Conservation (phyloP, 108 stramenopile genomes). For the Epipyxis sp. region DNA sequence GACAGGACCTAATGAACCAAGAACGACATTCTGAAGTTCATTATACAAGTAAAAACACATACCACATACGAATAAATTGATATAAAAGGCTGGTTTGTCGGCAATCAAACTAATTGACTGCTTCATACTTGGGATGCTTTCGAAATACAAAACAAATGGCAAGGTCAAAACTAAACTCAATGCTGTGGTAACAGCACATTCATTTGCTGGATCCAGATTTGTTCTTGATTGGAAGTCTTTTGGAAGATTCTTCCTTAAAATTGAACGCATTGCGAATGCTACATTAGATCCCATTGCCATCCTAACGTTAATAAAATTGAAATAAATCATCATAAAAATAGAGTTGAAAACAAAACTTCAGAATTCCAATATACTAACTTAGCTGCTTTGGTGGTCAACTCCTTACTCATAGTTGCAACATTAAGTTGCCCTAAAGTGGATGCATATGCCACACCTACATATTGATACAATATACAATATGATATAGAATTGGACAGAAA, state of each 20-base stretch:
- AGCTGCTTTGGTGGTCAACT: not conserved
- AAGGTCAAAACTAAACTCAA: not conserved
- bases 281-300: constrained; percentile 7
- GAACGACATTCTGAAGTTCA: constrained; percentile 16
- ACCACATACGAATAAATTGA: not conserved
- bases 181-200: not conserved
- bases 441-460: constrained; percentile 20
- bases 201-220: not conserved
- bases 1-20: constrained; percentile 2
- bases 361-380: no score
- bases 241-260: constrained; percentile 4
- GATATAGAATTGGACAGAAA: no score
- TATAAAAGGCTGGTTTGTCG: not conserved
- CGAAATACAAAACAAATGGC: not conserved
- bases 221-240: constrained; percentile 1
- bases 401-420: not conserved
- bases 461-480: no score
- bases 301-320: no score
- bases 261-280: not conserved
- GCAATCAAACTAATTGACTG: not conserved
- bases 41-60: constrained; percentile 21
- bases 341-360: no score
- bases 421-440: constrained; percentile 6
- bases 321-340: no score
- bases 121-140: not conserved